Conservation (phyloP, 1,284 basidiomycete genomes). For the Ustilago tritici region DNA sequence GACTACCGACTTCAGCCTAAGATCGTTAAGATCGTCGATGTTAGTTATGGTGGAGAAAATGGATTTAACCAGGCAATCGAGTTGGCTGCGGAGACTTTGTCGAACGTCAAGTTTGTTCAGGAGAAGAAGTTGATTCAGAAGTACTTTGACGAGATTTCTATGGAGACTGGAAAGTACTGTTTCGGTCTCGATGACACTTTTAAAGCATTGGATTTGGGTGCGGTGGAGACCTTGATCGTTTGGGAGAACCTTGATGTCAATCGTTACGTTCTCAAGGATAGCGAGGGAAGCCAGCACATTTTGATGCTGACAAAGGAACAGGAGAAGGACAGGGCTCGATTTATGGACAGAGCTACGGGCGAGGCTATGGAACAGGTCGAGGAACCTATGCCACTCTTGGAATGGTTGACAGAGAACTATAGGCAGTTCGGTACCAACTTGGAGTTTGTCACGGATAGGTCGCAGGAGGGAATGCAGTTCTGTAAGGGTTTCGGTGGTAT, state of each 20-base stretch:
- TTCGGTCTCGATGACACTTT: constrained; percentile 98
- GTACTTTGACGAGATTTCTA: constrained; percentile 99
- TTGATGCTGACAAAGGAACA: constrained; percentile 68
- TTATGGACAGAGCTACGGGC: constrained; percentile 92
- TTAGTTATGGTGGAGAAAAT: constrained; percentile 98
- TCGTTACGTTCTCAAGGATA: constrained; percentile 65
- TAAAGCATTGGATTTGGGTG: constrained; percentile 94
- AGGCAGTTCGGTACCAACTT: constrained; percentile 95
- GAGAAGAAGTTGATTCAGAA: constrained; percentile 88
- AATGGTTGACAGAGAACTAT: constrained; percentile 99
- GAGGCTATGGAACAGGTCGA: constrained; percentile 88
- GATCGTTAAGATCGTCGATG: constrained; percentile 82
- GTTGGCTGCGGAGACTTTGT: constrained; percentile 91
- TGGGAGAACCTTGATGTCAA: constrained; percentile 82
- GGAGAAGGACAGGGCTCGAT: constrained; percentile 83
- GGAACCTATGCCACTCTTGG: constrained; percentile 66
- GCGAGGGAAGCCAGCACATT: constrained; percentile 57
- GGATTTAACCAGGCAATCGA: constrained; percentile 99
- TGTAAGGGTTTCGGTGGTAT: constrained; percentile 99
- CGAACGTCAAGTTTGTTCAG: constrained; percentile 99
- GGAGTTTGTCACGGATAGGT: constrained; percentile 75
- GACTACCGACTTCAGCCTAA: constrained; percentile 84
- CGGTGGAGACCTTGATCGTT: constrained; percentile 96
- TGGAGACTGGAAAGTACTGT: constrained; percentile 96
- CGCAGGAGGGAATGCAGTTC: constrained; percentile 98